Base-by-base conservation (phyloP, 805 yeast genomes). In the Candida khao-thaluensis region DNA sequence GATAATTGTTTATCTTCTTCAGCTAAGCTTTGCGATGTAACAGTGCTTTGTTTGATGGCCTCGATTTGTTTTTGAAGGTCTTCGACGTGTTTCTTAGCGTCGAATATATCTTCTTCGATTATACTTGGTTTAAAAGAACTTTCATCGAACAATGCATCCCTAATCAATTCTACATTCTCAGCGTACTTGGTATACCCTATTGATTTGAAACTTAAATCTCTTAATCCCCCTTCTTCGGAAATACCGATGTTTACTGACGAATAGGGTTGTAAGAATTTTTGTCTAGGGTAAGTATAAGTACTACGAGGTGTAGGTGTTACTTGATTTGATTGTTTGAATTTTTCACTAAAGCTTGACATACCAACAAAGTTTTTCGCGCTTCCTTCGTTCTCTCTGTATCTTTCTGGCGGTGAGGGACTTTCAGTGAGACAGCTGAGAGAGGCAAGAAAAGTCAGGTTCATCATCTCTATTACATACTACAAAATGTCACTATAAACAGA, bases 151-250 rank as follows among this genome's bases (percentile, higher is more conserved):
- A 68, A 41, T 1, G 56, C 51, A 17, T 53, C 47, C 18, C 62
- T 53, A 46, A 66, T 57, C 49, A 59, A 50, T 38, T 64, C 68
- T 30, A 55, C 45, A 35, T 58, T 62, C 34, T 68, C 72, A 16
- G 64, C 64, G 27, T 59, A 59, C 35, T 56, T 53, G 28, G 62
- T 62, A 36, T 66, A 64, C 18, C 54, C 60, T 14, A 66, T 57
- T 3, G 72, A 59, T 44, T 69, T 69, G 51, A 64, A 68, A 2
- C 73, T 66, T 40, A 69, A 53, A 3, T 71, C 63, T 21, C 56
- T 56, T 22, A 69, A 54, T 9, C 74, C 74, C 3, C 71, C 71
- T 43, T 67, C 71, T 14, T 52, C 54, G 0, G 73, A 68, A 15
- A 62, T 52, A 5, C 73, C 74, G 38, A 63, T 62, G 30, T 65